Evolutionary conservation across 768 basidiomycete species (phyloP), one percentile per base, ranked within the genome.

Genomic region (Trametes meyenii): DNA sequence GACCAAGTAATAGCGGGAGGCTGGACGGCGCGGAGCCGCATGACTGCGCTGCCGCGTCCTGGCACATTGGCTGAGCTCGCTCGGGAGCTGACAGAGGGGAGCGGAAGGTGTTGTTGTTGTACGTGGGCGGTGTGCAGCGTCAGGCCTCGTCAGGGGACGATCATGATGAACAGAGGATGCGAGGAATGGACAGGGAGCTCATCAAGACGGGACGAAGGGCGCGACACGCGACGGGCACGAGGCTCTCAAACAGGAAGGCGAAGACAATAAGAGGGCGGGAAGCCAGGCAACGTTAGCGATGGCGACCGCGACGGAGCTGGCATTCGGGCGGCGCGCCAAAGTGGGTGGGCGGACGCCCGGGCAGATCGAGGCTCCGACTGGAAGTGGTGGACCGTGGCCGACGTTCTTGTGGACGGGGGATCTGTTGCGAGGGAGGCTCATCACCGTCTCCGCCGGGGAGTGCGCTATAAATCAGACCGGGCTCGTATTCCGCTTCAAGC

Each of bases 261-360:
- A 66, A 59, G 68, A 67, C 66, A 70, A 68, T 68, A 68, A 68
- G 68, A 62, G 55, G n/a, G 51, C 48, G 43, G 58, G 62, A 52
- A 58, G 56, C 58, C 56, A 24, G 56, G 63, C 63, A 56, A 62
- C 64, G 64, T 61, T 45, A 48, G 60, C 58, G 61, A 58, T 55
- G 50, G 61, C 49, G 60, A 49, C 50, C 43, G 42, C 55, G 64
- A 46, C 57, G 62, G 55, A 60, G 64, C 61, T 56, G 16, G 40
- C 38, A 33, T 53, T 48, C 21, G 48, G 33, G 38, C 55, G 55
- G 52, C 51, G 61, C 58, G 64, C 53, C 54, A 56, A 62, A 60
- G 21, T 13, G 44, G 14, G 21, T 11, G 45, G 21, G 21, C 21
- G 45, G 8, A 7, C 24, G 21, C n/a, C n/a, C 35, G 33, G 21